Conservation (phyloP, 257 asterid species). For the Ophiorrhiza pumila region DNA sequence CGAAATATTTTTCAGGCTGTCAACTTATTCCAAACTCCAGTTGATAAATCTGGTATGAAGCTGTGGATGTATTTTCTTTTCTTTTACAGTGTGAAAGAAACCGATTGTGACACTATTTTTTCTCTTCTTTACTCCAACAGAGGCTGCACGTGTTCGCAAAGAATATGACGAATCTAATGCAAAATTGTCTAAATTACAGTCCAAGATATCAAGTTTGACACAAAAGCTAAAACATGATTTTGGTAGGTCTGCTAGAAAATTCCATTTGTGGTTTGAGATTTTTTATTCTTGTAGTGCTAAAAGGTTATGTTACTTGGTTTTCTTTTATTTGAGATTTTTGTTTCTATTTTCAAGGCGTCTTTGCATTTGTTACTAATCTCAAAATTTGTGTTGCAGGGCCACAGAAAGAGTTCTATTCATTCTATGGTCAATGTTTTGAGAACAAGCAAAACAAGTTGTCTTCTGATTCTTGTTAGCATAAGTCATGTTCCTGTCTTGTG, state of each 20-base stretch:
- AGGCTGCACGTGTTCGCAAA: conserved; percentile 78
- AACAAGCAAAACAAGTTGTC: conserved; percentile 81
- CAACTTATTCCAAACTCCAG: conserved; percentile 77
- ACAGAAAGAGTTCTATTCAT: conserved; percentile 88
- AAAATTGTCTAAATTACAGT: conserved; percentile 78
- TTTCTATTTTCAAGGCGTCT: conserved; percentile 5
- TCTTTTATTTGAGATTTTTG: background rate
- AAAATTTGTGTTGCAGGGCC: conserved; percentile 57
- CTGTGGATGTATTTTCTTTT: conserved; percentile 19
- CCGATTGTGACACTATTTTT: conserved; percentile 18
- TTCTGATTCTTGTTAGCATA: conserved; percentile 20
- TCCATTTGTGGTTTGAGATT: background rate
- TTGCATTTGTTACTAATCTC: conserved; percentile 22
- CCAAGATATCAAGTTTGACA: conserved; percentile 82
- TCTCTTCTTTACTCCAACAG: conserved; percentile 42
- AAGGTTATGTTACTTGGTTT: background rate
- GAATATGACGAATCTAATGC: conserved; percentile 79
- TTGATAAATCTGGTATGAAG: conserved; percentile 76
- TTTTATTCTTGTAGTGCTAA: conserved; percentile 1
- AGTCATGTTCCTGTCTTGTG: conserved; percentile 6
- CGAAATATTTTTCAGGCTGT: conserved; percentile 62
- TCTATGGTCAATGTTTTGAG: conserved; percentile 91
- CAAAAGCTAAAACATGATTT: conserved; percentile 86
- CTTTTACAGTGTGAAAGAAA: conserved; percentile 16
- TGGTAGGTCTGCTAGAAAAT: conserved; percentile 47